Conservation (phyloP, 2,329 filamentous ascomycete species). For the Penicillium sp. region DNA sequence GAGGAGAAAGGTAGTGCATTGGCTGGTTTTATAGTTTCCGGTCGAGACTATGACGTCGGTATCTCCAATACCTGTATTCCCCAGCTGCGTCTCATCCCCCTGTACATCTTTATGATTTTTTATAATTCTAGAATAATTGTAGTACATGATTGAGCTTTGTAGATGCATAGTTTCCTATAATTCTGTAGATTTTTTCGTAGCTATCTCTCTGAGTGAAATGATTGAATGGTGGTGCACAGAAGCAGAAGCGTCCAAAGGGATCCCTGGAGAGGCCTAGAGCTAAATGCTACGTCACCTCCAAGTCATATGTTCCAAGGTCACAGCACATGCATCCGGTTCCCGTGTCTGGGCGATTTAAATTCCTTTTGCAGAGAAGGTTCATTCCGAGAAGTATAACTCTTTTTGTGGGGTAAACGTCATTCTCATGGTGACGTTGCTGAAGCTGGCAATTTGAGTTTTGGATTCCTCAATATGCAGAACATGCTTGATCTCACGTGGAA, state of each 20-base stretch:
- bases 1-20: background rate
- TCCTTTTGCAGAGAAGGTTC: background rate
- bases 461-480: too few species aligned
- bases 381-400: background rate
- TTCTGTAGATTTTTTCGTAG: too few species aligned
- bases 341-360: background rate
- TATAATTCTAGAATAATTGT: too few species aligned
- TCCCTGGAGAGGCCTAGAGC: conserved; percentile 2
- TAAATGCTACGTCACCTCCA: conserved; percentile 26
- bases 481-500: too few species aligned
- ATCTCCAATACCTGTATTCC: too few species aligned
- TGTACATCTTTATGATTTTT: too few species aligned
- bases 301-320: conserved; percentile 19
- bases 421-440: background rate
- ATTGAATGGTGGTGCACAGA: background rate
- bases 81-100: too few species aligned
- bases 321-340: background rate
- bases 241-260: background rate
- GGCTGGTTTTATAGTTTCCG: conserved; percentile 4
- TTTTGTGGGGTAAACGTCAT: conserved; percentile 23
- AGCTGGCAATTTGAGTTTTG: background rate
- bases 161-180: too few species aligned
- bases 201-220: too few species aligned
- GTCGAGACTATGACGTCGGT: conserved; percentile 23
- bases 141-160: too few species aligned